Percentiles rank a stretch among this genome's conserved stretches.
Conservation (phyloP, 176 grass and related monocot species). For the Cenchrus purpureus region DNA sequence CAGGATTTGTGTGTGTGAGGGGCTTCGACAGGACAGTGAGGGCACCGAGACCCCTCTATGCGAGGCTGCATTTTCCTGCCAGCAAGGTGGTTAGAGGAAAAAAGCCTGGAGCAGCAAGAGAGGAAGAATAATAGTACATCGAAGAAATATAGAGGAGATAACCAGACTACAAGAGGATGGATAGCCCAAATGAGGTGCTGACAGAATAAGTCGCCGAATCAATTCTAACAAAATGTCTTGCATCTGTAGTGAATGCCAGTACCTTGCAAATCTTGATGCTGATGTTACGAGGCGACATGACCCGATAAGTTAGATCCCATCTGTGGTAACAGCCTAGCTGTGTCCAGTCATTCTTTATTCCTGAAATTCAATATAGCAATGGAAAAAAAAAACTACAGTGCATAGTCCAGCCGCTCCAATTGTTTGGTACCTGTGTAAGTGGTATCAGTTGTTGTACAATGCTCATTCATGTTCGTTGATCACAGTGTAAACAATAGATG, state of each 20-base stretch:
- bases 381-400: constrained; percentile 30
- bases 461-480: constrained; percentile 36
- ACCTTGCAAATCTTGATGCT: constrained; percentile 22
- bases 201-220: constrained; percentile 36
- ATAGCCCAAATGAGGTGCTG: constrained; percentile 31
- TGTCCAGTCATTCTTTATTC: constrained; percentile 37
- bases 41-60: constrained; percentile 71
- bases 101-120: constrained; percentile 41
- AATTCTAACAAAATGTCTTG: constrained; percentile 42
- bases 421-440: constrained; percentile 28
- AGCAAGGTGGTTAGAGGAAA: constrained; percentile 55
- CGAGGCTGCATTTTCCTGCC: constrained; percentile 66
- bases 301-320: constrained; percentile 22
- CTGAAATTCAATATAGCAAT: constrained; percentile 38
- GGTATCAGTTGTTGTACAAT: constrained; percentile 48
- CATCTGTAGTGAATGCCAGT: constrained; percentile 29
- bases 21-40: constrained; percentile 61
- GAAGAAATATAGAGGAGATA: constrained; percentile 36
- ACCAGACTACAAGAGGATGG: constrained; percentile 24
- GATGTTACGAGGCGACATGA: constrained; percentile 32
- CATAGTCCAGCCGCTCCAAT: constrained; percentile 33
- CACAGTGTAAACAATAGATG: constrained; percentile 19
- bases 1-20: constrained; percentile 75
- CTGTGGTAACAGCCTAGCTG: constrained; percentile 19
- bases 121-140: constrained; percentile 24